Evolutionary conservation across 352 stramenopile genomes (phyloP), one percentile per base, ranked within the genome.

Genomic region (Peronospora belbahrii): DNA sequence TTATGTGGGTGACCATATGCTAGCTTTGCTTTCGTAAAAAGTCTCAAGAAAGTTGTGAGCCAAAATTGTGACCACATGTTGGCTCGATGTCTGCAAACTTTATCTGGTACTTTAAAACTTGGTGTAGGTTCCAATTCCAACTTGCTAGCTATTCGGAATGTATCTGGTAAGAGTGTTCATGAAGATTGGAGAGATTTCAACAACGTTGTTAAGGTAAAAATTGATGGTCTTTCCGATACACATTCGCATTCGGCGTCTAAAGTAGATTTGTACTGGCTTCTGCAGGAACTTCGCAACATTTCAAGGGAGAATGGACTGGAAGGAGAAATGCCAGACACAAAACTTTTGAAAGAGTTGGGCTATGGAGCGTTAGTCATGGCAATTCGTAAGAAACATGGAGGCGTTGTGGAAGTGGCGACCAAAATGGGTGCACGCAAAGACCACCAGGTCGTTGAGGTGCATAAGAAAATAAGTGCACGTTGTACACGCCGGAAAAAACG

Each of bases 321-420:
- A 2, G 58, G 62, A 27, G 30, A 33, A 4, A 65, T 88, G 39
- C 76, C 77, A 1, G 74, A 86, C 45, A 89, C 80, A 0, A 85
- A 85, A 46, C 14, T 78, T 27, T 65, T 92, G 0, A 92, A 92
- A 39, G 56, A 70, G 1, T 59, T 85, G 11, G 80, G 77, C 8
- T 73, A 88, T 42, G 56, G 62, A 10, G 58, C 70, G 2, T 51
- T 92, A 17, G 60, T 92, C 27, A 52, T 78, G 23, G 74, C 80
- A 6, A 88, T 92, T 49, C 80, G 75, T 30, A 92, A 92, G 51
- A 88, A 88, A 39, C 80, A 92, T 51, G 80, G 80, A 18, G 77
- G 80, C 4, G 70, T 92, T 23, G 71, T 83, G 20, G 32, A 49
- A 18, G 69, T 92, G 13, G 73, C 77, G 5, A 25, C 53, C 22